Base-by-base conservation (phyloP, 2,329 filamentous ascomycete species). In the Diaporthe helianthi region DNA sequence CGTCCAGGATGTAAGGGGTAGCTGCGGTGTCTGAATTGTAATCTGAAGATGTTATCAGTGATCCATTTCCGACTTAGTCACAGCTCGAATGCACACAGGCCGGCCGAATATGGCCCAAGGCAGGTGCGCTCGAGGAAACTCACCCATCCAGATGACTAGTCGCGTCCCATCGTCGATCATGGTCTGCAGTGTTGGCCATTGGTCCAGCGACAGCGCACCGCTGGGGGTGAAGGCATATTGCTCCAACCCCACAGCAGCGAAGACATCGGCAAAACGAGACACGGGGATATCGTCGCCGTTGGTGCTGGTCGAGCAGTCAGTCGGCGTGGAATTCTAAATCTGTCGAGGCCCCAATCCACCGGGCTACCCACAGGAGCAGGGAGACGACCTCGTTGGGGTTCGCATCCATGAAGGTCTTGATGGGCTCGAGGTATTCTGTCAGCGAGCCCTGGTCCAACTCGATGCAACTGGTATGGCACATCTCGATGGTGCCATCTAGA, bases 121-220 rank as follows among this genome's bases (percentile, higher is more conserved):
- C 17, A 31, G 29, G 31, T 12, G 26, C 26, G 54, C 54, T 13
- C 26, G 5, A n/a, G 19, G 8, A 10, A 3, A 76, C 79, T 61
- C 81, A 80, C 91, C 90, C 77, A 94, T 88, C 72, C 94, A 94
- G 29, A 90, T 87, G 55, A 94, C 79, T 1, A 95, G 82, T 19
- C 92, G 85, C 10, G 85, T 91, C 55, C 85, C 84, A 46, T 83
- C 81, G 29, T 85, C 80, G 73, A 94, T 92, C 69, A 95, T 79
- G 22, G 85, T 78, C 74, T 89, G 84, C 17, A 94, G 82, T 0
- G 92, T 94, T 78, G 92, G 92, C 92, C 93, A 84, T 73, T 85
- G 85, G 63, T 85, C 75, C 41, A 84, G 74, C n/a, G 76, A 74
- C 51, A 85, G 73, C 33, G 76, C 75, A 6, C 69, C 73, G 10